Evolutionary conservation across 306 rosid species (phyloP).

Genomic region (Sicyos edulis): DNA sequence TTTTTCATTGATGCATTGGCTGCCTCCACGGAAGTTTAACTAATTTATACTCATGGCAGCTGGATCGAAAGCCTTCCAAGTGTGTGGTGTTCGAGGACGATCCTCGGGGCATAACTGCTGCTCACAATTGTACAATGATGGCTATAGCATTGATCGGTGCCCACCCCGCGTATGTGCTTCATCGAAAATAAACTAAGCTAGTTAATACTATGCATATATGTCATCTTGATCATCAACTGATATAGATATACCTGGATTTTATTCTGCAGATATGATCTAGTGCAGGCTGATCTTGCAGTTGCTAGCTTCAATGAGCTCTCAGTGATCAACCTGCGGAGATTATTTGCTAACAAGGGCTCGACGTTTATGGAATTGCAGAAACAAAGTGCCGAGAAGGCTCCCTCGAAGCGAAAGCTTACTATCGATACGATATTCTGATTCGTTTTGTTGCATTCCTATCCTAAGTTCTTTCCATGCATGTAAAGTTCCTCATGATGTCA

Average conservation of each 20-base stretch:
- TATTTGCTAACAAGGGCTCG: constrained; percentile 83
- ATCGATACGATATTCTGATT: constrained; percentile 79
- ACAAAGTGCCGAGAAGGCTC: constrained; percentile 69
- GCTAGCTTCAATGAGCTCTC: constrained; percentile 84
- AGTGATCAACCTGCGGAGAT: constrained; percentile 86
- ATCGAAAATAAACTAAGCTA: neutral
- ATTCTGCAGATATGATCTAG: constrained; percentile 67
- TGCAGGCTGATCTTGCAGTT: constrained; percentile 97
- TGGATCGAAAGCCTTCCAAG: constrained; percentile 92
- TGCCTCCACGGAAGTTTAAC: neutral
- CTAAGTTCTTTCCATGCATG: constrained; percentile 35
- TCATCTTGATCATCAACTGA: neutral
- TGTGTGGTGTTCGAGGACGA: constrained; percentile 97
- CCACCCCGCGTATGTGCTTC: constrained; percentile 70
- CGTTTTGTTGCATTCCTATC: neutral
- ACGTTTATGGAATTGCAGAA: constrained; percentile 88
- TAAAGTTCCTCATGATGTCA: constrained; percentile 20
- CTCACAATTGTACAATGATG: constrained; percentile 99
- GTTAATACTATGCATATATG: neutral
- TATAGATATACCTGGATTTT: constrained; percentile 1
- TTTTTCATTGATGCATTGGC: neutral
- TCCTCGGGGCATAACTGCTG: constrained; percentile 94
- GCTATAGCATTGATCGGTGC: constrained; percentile 84
- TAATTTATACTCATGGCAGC: constrained; percentile 37
- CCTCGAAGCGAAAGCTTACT: constrained; percentile 70